Percentiles rank a stretch among this genome's conserved stretches.
phyloP scores from a whole-genome alignment of 345 rosid species.

The Odontarrhena argentea region DNA sequence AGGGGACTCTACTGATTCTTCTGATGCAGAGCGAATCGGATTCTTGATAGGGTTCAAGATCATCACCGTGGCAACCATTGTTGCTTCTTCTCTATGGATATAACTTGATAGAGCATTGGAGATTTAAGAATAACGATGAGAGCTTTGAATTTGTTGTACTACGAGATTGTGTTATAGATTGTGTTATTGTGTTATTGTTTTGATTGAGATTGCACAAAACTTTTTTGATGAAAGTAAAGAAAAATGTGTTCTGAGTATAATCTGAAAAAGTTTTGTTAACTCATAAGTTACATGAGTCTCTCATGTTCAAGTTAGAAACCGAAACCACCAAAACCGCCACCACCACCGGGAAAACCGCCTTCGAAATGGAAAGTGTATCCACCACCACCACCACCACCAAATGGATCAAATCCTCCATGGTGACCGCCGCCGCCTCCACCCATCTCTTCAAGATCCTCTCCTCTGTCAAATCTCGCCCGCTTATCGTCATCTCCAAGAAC shows the following conservation, averaged over 20 bases:
- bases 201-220: slow-evolving; percentile 27
- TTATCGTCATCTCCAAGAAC: slow-evolving; percentile 92
- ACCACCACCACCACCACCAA: slow-evolving; percentile 78
- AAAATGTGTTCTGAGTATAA: slow-evolving; percentile 26
- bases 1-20: slow-evolving; percentile 46
- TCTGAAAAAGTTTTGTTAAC: background rate
- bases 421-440: slow-evolving; percentile 68
- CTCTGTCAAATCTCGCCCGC: slow-evolving; percentile 83
- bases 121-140: slow-evolving; percentile 16
- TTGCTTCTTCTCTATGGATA: slow-evolving; percentile 44
- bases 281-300: slow-evolving; percentile 34
- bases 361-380: slow-evolving; percentile 82
- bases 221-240: slow-evolving; percentile 24
- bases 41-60: slow-evolving; percentile 1
- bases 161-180: slow-evolving; percentile 32
- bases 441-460: slow-evolving; percentile 92
- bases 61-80: slow-evolving; percentile 24
- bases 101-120: slow-evolving; percentile 29
- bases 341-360: slow-evolving; percentile 91
- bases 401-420: slow-evolving; percentile 78
- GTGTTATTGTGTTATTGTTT: slow-evolving; percentile 36
- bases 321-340: slow-evolving; percentile 76
- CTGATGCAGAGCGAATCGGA: slow-evolving; percentile 43
- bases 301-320: slow-evolving; percentile 51
- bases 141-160: slow-evolving; percentile 24